Evolutionary conservation across 768 basidiomycete genomes (phyloP).

Genomic region (Amanita brunnescens): DNA sequence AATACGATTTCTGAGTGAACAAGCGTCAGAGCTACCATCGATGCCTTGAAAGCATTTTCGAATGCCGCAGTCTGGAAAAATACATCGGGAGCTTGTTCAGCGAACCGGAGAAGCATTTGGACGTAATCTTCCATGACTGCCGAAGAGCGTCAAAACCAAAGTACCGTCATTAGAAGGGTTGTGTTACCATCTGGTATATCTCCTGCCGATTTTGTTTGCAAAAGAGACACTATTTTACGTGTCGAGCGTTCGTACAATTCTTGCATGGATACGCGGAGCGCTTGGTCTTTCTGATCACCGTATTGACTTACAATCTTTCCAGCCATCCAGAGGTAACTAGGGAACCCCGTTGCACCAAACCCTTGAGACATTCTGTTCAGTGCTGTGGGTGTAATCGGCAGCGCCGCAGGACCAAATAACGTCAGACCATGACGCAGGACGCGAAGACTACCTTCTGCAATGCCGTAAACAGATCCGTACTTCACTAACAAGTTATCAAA

Average conservation of each 20-base stretch:
- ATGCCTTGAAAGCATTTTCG: constrained; percentile 65
- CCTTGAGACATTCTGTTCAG: constrained; percentile 65
- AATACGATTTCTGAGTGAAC: constrained; percentile 79
- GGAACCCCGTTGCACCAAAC: constrained; percentile 74
- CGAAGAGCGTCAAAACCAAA: constrained; percentile 4
- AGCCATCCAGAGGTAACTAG: constrained; percentile 91
- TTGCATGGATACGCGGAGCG: constrained; percentile 48
- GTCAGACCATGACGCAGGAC: constrained; percentile 77
- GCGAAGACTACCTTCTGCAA: constrained; percentile 78
- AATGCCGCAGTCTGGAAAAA: constrained; percentile 76
- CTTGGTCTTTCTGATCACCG: constrained; percentile 52
- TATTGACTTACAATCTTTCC: constrained; percentile 79
- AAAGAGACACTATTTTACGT: constrained; percentile 52
- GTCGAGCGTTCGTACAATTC: constrained; percentile 72
- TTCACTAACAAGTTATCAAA: constrained; percentile 75
- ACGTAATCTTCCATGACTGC: constrained; percentile 92
- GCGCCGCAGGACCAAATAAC: constrained; percentile 64
- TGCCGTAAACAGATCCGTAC: constrained; percentile 65
- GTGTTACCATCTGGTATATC: constrained; percentile 84
- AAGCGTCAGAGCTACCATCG: constrained; percentile 73
- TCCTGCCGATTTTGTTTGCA: constrained; percentile 59
- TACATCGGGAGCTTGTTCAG: constrained; percentile 60
- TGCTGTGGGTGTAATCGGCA: constrained; percentile 62
- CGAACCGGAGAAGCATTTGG: constrained; percentile 65
- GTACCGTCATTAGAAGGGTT: background rate